phyloP scores from a whole-genome alignment of 192 early-diverging fungal genomes.

The Coemansia sp. region DNA sequence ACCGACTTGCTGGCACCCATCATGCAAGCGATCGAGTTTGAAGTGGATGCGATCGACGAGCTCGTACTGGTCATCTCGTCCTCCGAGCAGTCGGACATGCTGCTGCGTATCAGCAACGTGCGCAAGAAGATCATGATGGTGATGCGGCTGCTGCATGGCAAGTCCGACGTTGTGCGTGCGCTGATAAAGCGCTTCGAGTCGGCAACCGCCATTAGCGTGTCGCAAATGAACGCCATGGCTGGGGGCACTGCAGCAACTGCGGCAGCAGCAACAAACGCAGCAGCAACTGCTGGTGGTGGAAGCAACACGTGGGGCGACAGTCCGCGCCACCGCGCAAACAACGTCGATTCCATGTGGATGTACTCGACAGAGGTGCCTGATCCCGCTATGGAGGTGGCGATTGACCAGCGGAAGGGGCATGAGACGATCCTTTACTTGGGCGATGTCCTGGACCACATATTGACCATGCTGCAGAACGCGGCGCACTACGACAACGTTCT shows the following conservation, averaged over 20 bases:
- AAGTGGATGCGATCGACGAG: slow-evolving; percentile 95
- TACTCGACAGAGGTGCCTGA: background rate
- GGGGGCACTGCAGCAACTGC: background rate
- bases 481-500: slow-evolving; percentile 73
- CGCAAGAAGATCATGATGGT: slow-evolving; percentile 71
- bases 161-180: slow-evolving; percentile 73
- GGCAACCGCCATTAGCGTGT: slow-evolving; percentile 44
- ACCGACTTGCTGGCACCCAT: slow-evolving; percentile 90
- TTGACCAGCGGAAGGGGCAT: slow-evolving; percentile 53
- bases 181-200: slow-evolving; percentile 68
- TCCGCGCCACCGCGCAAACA: slow-evolving; percentile 13
- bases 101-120: slow-evolving; percentile 70
- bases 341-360: background rate
- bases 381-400: slow-evolving; percentile 28
- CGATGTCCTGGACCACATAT: slow-evolving; percentile 79
- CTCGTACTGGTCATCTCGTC: slow-evolving; percentile 89
- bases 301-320: slow-evolving; percentile 24
- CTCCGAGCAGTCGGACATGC: slow-evolving; percentile 80
- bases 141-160: slow-evolving; percentile 66
- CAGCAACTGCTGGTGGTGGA: background rate
- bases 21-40: slow-evolving; percentile 83
- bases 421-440: slow-evolving; percentile 74
- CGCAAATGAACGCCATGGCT: slow-evolving; percentile 38
- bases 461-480: slow-evolving; percentile 76
- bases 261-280: background rate